A percentile compares a stretch with the other conserved stretches of the same genome.
These are phyloP conservation scores for Baorangia bicolor DNA, from an alignment of 768 basidiomycete genomes.

Conservation along the genomic window DNA sequence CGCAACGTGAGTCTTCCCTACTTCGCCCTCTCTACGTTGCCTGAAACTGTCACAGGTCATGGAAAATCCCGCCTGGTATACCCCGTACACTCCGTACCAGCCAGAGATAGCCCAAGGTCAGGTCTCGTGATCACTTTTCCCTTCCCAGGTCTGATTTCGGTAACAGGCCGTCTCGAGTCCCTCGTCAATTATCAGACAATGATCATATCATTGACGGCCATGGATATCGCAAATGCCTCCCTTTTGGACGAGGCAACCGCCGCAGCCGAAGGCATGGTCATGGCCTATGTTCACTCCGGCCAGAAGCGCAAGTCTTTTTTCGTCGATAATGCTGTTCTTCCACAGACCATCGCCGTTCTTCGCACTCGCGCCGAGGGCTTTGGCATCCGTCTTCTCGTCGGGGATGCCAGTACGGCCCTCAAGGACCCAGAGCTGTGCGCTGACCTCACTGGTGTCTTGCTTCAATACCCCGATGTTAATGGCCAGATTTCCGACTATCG, in stretches of 20 bases:
- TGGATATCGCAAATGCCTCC: conserved; percentile 96
- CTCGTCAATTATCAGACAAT: conserved; percentile 97
- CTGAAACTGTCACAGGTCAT: conserved; percentile 52
- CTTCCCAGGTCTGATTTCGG: conserved; percentile 12
- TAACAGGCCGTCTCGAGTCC: conserved; percentile 87
- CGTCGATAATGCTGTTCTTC: conserved; percentile 78
- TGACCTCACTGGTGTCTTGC: conserved; percentile 80
- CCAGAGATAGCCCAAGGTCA: conserved; percentile 98
- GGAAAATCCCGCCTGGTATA: conserved; percentile 99
- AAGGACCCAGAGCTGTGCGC: conserved; percentile 51
- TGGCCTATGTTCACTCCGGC: conserved; percentile 70
- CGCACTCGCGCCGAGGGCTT: conserved; percentile 91
- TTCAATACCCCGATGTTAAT: conserved; percentile 94
- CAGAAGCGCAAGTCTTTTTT: conserved; percentile 82
- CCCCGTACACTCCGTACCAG: conserved; percentile 93
- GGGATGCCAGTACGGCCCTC: conserved; percentile 52
- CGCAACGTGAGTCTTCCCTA: conserved; percentile 65
- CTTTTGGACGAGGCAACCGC: conserved; percentile 94
- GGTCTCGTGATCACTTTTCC: conserved; percentile 11
- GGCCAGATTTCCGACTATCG: conserved; percentile 78
- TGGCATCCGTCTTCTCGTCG: conserved; percentile 77
- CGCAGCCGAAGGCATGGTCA: conserved; percentile 95
- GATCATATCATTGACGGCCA: conserved; percentile 89
- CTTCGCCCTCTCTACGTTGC: neutral
- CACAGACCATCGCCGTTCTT: conserved; percentile 90